Evolutionary conservation across 495 filamentous ascomycete genomes (phyloP).

Genomic region (Podospora tetraspora): DNA sequence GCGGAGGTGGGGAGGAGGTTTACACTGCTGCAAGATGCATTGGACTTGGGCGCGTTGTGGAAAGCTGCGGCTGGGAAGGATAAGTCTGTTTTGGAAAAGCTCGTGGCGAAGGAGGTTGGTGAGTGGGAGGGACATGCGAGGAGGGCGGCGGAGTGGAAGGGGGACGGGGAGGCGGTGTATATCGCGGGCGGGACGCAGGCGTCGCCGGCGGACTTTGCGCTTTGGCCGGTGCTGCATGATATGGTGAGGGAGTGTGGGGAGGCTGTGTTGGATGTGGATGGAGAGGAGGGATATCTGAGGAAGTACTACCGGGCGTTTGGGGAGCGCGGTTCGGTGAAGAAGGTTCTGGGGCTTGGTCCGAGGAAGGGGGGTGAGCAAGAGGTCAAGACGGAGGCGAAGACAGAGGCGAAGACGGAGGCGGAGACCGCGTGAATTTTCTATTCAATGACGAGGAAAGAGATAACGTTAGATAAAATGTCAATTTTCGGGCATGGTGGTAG

Average conservation of each 20-base stretch:
- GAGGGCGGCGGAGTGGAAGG: conserved; percentile 13
- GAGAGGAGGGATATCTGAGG: conserved; percentile 24
- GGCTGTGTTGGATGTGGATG: conserved; percentile 19
- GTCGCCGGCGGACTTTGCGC: conserved; percentile 62
- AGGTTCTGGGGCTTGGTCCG: conserved; percentile 31
- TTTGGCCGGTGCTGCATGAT: conserved; percentile 66
- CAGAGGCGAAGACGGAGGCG: background rate
- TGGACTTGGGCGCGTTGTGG: conserved; percentile 38
- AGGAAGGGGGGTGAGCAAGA: background rate
- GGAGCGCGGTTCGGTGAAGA: conserved; percentile 45
- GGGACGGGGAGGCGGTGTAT: conserved; percentile 14
- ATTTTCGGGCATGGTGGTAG: background rate
- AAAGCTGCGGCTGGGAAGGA: conserved; percentile 11
- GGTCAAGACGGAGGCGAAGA: background rate
- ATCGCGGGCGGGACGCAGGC: conserved; percentile 55
- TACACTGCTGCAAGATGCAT: conserved; percentile 34
- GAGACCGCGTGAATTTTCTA: background rate
- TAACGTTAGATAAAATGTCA: background rate
- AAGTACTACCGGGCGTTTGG: conserved; percentile 50
- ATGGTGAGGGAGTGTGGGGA: conserved; percentile 37
- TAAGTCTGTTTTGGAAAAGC: background rate
- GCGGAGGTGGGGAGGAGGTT: conserved; percentile 34
- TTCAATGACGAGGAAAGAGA: background rate
- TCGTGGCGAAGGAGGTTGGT: conserved; percentile 14
- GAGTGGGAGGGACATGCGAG: conserved; percentile 29